Base-by-base conservation (phyloP, 1,284 basidiomycete genomes). In the Puccinia horiana region DNA sequence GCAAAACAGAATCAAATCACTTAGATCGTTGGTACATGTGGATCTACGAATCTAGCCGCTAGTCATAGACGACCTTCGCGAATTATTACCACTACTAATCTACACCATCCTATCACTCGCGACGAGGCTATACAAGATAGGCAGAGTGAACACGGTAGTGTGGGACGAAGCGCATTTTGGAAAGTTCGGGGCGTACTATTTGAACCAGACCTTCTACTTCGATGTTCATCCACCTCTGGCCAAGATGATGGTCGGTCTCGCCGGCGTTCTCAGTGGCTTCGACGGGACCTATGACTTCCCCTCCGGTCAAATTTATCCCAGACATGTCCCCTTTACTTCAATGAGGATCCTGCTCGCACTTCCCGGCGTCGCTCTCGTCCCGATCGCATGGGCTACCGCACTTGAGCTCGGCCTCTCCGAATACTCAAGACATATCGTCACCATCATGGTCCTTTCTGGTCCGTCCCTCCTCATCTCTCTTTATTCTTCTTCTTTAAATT, bases 91-190 rank as follows among this genome's bases (percentile, higher is more conserved):
- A 23, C 92, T 94, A 4, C 90, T 92, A 80, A 89, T 96, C 78
- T 99, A 99, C 89, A 97, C 95, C 44, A 90, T 97, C 63, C 91
- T 98, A 82, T 92, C 94, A 40, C 95, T 96, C 89, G 93, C 93
- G 90, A 98, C 96, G 11, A 92, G 96, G 54, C 96, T 94, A 88
- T 94, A 96, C 90, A 91, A 92, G 84, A 99, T 99, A 83, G 96
- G 96, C n/a, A 90, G 91, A 81, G 90, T 93, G 76, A 91, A 93
- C 85, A 88, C 91, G 84, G 96, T 99, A 87, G 92, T 98, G 82
- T 99, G 97, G 96, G 97, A 99, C 88, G 97, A 89, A 89, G 95
- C 95, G n/a, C 95, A 97, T 88, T 97, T 97, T 88, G 95, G 95
- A 85, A 97, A 97, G 88, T 97, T 97, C 88, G 95, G 94, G 80